Evolutionary conservation across 2,329 filamentous ascomycete species (phyloP), one percentile per base, ranked within the genome.

Genomic region (Ophiobolus disseminans): DNA sequence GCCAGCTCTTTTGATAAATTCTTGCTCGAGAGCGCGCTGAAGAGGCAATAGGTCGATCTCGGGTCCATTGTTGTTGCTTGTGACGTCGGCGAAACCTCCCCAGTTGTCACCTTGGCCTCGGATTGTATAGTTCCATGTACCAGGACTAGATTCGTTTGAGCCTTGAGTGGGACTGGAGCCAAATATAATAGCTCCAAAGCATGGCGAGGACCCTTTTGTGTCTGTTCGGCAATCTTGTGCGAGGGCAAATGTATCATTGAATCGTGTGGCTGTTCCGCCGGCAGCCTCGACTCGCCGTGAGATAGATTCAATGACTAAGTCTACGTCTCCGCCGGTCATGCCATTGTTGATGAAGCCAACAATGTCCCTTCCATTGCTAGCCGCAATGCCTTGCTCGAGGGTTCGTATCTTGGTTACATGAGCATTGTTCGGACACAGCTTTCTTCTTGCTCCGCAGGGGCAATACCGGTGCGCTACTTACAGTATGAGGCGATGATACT

Each of bases 1-100:
- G 5, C 11, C 42, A 3, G 57, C 80, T 17, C 83, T 60, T 8
- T 71, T 72, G 7, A 84, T 82, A 32, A 67, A 59, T 16, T 60
- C 63, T 7, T 13, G 17, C 17, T 65, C 60, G n/a, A 67, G 22
- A 19, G 60, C 62, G 13, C 43, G 59, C 37, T 67, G 62, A 4
- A 67, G 44, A 2, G 60, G 63, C 8, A 65, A 43, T 6, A 57
- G 44, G 16, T 61, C 55, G 7, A 55, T 38, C 32, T 67, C 53
- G 3, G 40, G 30, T 10, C 41, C 42, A 30, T 62, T 60, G 3
- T 42, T 40, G 8, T 58, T 32, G 23, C 36, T 53, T 11, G 37
- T 62, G 20, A 66, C 46, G 34, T 66, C 53, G 5, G 47, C 41
- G 8, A 16, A 38, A 7, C 50, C 51, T 8, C 35, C 22, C 5